Conservation (phyloP, 2,329 filamentous ascomycete genomes). For the Alternaria sp. region DNA sequence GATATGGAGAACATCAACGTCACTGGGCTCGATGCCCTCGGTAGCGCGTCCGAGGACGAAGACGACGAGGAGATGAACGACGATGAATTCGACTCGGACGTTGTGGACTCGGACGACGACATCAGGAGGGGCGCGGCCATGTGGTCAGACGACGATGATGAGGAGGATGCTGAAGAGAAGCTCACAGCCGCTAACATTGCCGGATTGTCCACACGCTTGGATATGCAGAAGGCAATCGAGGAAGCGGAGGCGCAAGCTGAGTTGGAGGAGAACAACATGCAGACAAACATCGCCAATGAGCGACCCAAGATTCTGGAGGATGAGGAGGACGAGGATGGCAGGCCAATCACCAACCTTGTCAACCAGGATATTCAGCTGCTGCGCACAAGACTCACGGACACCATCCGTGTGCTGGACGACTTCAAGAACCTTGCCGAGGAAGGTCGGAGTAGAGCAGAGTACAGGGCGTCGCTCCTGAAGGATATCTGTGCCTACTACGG, state of each 20-base stretch:
- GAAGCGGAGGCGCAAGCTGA: constrained; percentile 86
- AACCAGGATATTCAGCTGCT: constrained; percentile 86
- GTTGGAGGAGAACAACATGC: constrained; percentile 82
- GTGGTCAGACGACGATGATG: constrained; percentile 97
- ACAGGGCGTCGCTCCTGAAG: constrained; percentile 84
- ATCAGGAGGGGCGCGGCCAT: constrained; percentile 65
- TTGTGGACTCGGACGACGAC: constrained; percentile 70
- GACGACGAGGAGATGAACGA: constrained; percentile 50
- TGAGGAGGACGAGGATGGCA: constrained; percentile 67
- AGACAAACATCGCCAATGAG: constrained; percentile 86
- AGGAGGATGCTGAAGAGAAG: constrained; percentile 86
- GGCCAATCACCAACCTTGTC: constrained; percentile 69
- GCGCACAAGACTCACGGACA: constrained; percentile 89
- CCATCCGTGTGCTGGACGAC: constrained; percentile 88
- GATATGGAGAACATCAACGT: constrained; percentile 46
- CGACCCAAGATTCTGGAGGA: constrained; percentile 71
- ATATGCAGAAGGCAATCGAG: constrained; percentile 78
- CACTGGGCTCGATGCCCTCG: constrained; percentile 51
- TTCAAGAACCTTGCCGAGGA: constrained; percentile 83
- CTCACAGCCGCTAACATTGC: constrained; percentile 96
- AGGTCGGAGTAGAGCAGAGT: constrained; percentile 84
- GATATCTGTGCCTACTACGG: constrained; percentile 96
- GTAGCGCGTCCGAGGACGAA: constrained; percentile 50
- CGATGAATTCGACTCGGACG: constrained; percentile 52
- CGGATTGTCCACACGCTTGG: constrained; percentile 85